Conservation (phyloP, 2,329 filamentous ascomycete species). For the Blastomyces silverae region DNA sequence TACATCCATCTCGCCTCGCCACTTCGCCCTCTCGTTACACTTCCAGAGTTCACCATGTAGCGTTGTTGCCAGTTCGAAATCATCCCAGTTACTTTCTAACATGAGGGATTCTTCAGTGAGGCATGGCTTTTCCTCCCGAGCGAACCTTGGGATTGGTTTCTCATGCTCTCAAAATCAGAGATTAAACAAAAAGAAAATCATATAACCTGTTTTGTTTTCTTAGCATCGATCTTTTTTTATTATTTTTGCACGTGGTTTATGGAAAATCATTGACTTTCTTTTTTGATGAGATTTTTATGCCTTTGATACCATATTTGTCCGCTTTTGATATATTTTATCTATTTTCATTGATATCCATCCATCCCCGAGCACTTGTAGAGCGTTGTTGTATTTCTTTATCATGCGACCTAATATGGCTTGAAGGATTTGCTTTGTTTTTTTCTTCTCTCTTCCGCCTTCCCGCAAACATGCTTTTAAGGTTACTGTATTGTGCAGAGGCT, state of each 20-base stretch:
- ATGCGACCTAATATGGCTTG: background rate
- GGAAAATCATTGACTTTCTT: background rate
- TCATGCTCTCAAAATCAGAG: conserved; percentile 30
- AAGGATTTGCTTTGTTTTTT: background rate
- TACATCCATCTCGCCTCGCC: background rate
- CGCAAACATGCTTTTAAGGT: background rate
- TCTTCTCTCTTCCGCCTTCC: background rate
- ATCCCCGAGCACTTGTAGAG: background rate
- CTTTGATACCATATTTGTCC: background rate
- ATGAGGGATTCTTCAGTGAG: conserved; percentile 30
- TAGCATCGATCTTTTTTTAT: background rate
- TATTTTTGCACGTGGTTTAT: background rate
- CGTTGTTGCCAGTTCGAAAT: conserved; percentile 2
- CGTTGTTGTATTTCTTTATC: background rate
- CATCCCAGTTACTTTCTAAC: background rate
- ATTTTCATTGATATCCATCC: background rate
- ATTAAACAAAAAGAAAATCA: background rate
- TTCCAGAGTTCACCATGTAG: background rate
- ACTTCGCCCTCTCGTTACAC: background rate
- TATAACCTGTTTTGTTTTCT: background rate
- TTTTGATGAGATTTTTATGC: background rate
- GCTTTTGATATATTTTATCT: background rate
- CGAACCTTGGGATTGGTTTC: conserved; percentile 36
- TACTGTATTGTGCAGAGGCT: background rate
- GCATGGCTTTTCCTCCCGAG: conserved; percentile 43